Conservation (phyloP, 2,329 filamentous ascomycete genomes). For the Lecanicillium sp. region DNA sequence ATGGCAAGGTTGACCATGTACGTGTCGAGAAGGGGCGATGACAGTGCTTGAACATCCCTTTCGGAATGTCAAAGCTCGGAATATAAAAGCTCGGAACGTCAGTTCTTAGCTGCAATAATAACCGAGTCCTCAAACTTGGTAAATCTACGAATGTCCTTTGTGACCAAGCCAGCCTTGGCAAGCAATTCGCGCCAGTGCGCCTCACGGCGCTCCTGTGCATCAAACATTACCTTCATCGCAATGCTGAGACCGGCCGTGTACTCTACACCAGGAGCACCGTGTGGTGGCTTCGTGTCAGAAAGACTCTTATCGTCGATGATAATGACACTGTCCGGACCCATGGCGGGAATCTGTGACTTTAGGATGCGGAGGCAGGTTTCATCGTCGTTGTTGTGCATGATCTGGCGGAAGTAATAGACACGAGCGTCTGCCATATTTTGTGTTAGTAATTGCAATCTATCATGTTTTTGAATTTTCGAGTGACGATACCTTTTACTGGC, state of each 20-base stretch:
- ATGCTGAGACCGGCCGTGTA: constrained; percentile 16
- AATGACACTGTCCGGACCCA: constrained; percentile 14
- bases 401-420: constrained; percentile 20
- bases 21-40: no score
- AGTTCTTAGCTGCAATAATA: constrained; percentile 12
- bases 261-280: constrained; percentile 11
- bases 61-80: no score
- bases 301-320: constrained; percentile 17
- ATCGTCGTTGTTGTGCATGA: constrained; percentile 19
- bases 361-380: constrained; percentile 16
- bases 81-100: no score
- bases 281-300: constrained; percentile 11
- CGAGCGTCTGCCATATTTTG: constrained; percentile 10
- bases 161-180: constrained; percentile 12
- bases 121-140: constrained; percentile 15
- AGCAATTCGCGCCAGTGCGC: constrained; percentile 16
- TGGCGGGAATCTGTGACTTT: constrained; percentile 10
- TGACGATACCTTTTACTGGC: constrained; percentile 15
- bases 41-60: no score
- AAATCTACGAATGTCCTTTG: constrained; percentile 15
- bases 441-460: background rate
- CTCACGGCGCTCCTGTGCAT: constrained; percentile 16
- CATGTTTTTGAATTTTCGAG: no score
- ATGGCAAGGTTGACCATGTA: no score
- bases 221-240: constrained; percentile 17